Evolutionary conservation across 2,329 filamentous ascomycete species (phyloP), one percentile per base, ranked within the genome.

Genomic region (Fusarium graminum): DNA sequence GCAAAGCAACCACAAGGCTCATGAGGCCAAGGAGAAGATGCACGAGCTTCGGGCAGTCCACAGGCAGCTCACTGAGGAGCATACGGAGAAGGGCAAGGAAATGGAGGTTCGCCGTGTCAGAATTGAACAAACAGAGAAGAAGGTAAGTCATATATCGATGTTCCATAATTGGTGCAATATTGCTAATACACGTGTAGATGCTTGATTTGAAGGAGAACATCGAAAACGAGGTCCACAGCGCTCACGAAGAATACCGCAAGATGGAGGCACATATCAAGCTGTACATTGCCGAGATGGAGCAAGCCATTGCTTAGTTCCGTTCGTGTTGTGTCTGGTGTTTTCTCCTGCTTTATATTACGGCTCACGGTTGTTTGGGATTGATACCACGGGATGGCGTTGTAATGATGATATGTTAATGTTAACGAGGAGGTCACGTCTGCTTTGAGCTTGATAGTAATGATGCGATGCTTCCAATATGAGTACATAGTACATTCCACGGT

Each of bases 251-350:
- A 81, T 99, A 97, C 79, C 86, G 97, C 76, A 97, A 97, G 87
- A 91, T 99, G 88, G 94, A 98, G 78, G 90, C 93, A 36, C 95
- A 99, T 76, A 96, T 99, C 78, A 94, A 94, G 80, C 84, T 98
- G 65, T 99, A 99, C 82, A 97, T 99, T 75, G 97, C 92, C 6
- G 95, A 99, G 84, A 97, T 99, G 94, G 95, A 98, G 80, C 94
- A 97, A 80, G 90, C 90, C 56, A 87, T 95, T 70, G 82, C 66
- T 34, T 72, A 65, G 34, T 59, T 42, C 17, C 12, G 6, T 29
- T 17, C 16, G 17, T 9, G 9, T 22, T 29, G 12, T n/a, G 3
- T 22, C 51, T 54, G 22, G 30, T 54, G 34, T 42, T 69, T 57
- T 45, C 17, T 59, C 25, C 40, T 64, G 44, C 43, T 63, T 61